Conservation (phyloP, 1,139 yeast species). For the Geotrichum bryndzae region DNA sequence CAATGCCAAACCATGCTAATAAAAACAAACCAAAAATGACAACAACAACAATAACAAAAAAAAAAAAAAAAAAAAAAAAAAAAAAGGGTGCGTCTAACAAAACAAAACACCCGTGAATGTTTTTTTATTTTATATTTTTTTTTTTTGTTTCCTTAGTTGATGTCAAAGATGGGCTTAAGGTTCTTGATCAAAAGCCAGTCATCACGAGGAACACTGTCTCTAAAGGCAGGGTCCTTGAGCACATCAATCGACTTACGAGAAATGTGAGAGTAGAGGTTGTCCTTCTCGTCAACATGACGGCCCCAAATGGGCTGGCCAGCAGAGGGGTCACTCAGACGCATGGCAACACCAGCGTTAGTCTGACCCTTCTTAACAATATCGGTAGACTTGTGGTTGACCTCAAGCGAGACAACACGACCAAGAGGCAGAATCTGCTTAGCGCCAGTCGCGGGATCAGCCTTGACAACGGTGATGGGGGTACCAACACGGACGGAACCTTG, state of each 20-base stretch:
- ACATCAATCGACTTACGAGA: conserved; percentile 89
- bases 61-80: neutral
- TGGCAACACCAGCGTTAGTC: conserved; percentile 96
- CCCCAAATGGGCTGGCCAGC: conserved; percentile 98
- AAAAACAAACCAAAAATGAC: neutral
- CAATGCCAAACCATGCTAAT: no score
- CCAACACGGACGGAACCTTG: conserved; percentile 90
- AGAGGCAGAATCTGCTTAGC: conserved; percentile 65
- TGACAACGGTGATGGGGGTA: conserved; percentile 93
- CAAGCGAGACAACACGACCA: conserved; percentile 83
- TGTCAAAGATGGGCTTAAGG: conserved; percentile 80
- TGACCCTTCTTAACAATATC: conserved; percentile 86
- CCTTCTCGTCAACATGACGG: conserved; percentile 94
- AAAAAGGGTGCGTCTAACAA: neutral
- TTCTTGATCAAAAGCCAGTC: conserved; percentile 91
- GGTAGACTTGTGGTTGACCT: conserved; percentile 85
- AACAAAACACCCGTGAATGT: neutral
- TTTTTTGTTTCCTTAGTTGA: conserved; percentile 42
- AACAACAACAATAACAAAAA: neutral
- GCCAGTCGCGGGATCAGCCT: conserved; percentile 78
- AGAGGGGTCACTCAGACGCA: conserved; percentile 80
- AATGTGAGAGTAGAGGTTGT: conserved; percentile 78
- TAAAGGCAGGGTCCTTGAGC: conserved; percentile 96
- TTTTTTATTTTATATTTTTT: neutral
- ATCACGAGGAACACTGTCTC: conserved; percentile 86